Base-by-base conservation (phyloP, 495 filamentous ascomycete species). In the Cercophora sp. region DNA sequence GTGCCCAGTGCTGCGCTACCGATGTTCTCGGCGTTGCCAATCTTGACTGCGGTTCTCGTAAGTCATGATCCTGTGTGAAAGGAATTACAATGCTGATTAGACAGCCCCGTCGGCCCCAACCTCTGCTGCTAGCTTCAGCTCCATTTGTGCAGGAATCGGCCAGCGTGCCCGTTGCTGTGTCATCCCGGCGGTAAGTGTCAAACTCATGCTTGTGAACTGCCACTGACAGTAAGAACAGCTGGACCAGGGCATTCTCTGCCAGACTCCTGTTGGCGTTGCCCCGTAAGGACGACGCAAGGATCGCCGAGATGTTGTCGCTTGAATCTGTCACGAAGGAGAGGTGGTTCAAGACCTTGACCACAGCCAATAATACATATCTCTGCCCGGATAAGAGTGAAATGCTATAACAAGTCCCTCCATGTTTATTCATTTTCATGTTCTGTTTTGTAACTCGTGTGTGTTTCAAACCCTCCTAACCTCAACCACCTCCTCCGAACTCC, bases 121-220 rank as follows among this genome's bases (percentile, higher is more conserved):
- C 42, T 48, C 24, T 39, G 65, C 70, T 8, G n/a, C 5, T 32
- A 29, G 62, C 35, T 75, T 75, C 63, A 59, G 40, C 42, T 20
- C 54, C 2, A 25, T 63, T 46, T 75, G 71, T 61, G 40, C 70
- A 0, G 68, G 19, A 45, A 64, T 69, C 43, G 70, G 71, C 58
- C 67, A 75, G 65, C 70, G 68, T 6, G 70, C 71, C 26, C 70
- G 71, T 53, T 74, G 71, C 69, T 74, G 71, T 46, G 67, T 68
- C 36, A 51, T 74, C 10, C 70, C 71, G 3, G 41, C 71, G 27
- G 64, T 67, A 49, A 50, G 63, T 49, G 8, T 4, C 16, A 29
- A 20, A 25, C 8, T 23, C 5, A 16, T n/a, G n/a, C n/a, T 32
- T 16, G 13, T 19, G 39, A 18, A 18, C 8, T 18, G 9, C 24